These are phyloP conservation scores for Chaetomidium leptoderma DNA, from an alignment of 495 filamentous ascomycete genomes.

Conservation along the genomic window DNA sequence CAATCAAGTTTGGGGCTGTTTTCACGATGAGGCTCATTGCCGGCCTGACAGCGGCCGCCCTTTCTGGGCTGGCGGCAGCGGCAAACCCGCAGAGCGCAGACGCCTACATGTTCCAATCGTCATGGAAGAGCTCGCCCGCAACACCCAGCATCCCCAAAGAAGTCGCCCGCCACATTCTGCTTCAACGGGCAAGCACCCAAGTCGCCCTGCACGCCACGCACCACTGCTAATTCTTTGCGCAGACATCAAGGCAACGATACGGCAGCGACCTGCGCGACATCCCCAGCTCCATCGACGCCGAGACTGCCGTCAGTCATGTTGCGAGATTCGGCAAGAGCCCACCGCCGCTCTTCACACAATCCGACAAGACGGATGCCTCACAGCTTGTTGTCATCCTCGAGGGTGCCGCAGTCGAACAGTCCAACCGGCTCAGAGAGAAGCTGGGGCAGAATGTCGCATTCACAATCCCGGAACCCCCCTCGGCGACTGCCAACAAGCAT, in stretches of 20 bases:
- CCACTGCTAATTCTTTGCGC: slow-evolving; percentile 31
- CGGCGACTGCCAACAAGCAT: slow-evolving; percentile 34
- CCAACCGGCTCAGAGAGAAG: slow-evolving; percentile 30
- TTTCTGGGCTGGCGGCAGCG: slow-evolving; percentile 27
- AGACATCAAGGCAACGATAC: slow-evolving; percentile 37
- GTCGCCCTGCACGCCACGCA: background rate
- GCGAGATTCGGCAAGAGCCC: slow-evolving; percentile 39
- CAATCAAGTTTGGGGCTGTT: background rate
- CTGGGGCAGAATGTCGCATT: slow-evolving; percentile 41
- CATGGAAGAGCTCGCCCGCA: slow-evolving; percentile 15
- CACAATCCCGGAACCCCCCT: slow-evolving; percentile 39
- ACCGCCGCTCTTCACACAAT: slow-evolving; percentile 39
- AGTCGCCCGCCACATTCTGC: slow-evolving; percentile 35
- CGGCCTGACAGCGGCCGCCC: slow-evolving; percentile 26
- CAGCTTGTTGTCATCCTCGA: slow-evolving; percentile 52
- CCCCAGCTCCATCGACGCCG: slow-evolving; percentile 33
- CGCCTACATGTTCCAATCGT: slow-evolving; percentile 29
- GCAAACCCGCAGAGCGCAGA: slow-evolving; percentile 27
- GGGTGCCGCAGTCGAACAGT: slow-evolving; percentile 37
- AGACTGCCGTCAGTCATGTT: slow-evolving; percentile 40
- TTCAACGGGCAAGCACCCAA: slow-evolving; percentile 27
- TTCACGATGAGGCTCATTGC: slow-evolving; percentile 32
- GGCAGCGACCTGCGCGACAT: slow-evolving; percentile 40
- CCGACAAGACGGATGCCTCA: slow-evolving; percentile 29
- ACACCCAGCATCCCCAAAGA: slow-evolving; percentile 31